phyloP scores from a whole-genome alignment of 257 asterid species.

The Solanum microdontum region DNA sequence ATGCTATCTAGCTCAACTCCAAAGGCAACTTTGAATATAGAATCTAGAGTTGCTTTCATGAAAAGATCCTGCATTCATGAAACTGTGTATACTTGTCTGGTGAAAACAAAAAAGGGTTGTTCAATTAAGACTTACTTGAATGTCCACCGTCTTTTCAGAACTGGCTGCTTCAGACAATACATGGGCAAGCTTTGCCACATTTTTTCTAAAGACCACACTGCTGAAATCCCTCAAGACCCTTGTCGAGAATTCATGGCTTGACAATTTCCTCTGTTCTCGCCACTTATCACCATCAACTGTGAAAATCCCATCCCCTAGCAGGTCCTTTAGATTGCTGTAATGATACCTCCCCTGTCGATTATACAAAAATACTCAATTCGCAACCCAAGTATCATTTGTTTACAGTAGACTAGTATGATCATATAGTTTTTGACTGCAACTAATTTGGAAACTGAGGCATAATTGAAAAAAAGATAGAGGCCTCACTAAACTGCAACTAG shows the following conservation, averaged over 20 bases:
- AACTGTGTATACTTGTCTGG: background rate
- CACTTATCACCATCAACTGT: constrained; percentile 75
- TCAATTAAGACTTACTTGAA: constrained; percentile 35
- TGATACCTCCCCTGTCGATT: constrained; percentile 42
- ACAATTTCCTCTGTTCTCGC: constrained; percentile 58
- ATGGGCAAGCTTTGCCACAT: constrained; percentile 34
- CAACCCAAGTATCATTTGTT: background rate
- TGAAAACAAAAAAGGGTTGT: background rate
- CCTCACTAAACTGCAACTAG: background rate
- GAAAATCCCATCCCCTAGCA: constrained; percentile 72
- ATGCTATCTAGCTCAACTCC: constrained; percentile 47
- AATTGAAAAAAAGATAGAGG: background rate
- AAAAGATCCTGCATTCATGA: constrained; percentile 34
- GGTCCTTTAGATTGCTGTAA: constrained; percentile 27
- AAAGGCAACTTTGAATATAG: constrained; percentile 42
- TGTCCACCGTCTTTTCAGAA: constrained; percentile 27
- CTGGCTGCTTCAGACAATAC: constrained; percentile 35
- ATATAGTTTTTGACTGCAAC: background rate
- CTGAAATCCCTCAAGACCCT: constrained; percentile 59
- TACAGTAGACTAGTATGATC: background rate
- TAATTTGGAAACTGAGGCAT: background rate
- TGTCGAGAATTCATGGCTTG: constrained; percentile 68
- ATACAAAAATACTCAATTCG: background rate
- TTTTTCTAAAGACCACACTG: constrained; percentile 42
- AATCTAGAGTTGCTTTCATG: constrained; percentile 46